These are phyloP conservation scores for Rhododendron simsii DNA, from an alignment of 148 eudicot species.

Conservation along the genomic window DNA sequence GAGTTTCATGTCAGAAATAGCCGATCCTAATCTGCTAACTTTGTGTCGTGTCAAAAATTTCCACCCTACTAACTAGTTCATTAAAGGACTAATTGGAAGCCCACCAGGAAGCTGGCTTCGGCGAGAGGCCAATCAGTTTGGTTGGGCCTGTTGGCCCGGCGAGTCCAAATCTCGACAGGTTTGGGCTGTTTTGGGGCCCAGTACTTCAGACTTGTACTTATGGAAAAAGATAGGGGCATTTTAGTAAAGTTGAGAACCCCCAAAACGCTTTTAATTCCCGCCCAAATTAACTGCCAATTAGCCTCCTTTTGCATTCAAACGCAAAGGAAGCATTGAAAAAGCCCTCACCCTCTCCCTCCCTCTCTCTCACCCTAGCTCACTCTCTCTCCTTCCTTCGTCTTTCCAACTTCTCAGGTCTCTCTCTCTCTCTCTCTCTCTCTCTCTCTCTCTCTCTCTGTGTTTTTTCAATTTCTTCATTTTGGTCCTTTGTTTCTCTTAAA, in stretches of 20 bases:
- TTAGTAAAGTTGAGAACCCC: neutral
- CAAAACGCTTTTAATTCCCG: neutral
- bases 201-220: neutral
- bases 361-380: neutral
- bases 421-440: neutral
- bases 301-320: neutral
- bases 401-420: neutral
- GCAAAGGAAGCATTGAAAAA: neutral
- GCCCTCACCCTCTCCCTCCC: neutral
- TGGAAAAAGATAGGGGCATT: neutral
- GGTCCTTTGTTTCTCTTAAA: neutral
- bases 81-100: too few relatives aligned
- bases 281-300: neutral
- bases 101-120: too few relatives aligned
- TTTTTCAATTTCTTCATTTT: neutral
- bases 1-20: too few relatives aligned
- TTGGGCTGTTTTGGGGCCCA: too few relatives aligned
- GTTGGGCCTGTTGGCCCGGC: too few relatives aligned
- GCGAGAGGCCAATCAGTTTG: too few relatives aligned
- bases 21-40: too few relatives aligned
- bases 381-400: neutral
- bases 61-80: too few relatives aligned
- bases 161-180: too few relatives aligned
- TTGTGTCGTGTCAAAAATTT: too few relatives aligned
- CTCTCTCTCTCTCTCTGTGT: neutral